A percentile compares a stretch with the other conserved stretches of the same genome.
Evolutionary conservation across 2,329 filamentous ascomycete species (phyloP).

Genomic region (Dactylellina haptotyla): DNA sequence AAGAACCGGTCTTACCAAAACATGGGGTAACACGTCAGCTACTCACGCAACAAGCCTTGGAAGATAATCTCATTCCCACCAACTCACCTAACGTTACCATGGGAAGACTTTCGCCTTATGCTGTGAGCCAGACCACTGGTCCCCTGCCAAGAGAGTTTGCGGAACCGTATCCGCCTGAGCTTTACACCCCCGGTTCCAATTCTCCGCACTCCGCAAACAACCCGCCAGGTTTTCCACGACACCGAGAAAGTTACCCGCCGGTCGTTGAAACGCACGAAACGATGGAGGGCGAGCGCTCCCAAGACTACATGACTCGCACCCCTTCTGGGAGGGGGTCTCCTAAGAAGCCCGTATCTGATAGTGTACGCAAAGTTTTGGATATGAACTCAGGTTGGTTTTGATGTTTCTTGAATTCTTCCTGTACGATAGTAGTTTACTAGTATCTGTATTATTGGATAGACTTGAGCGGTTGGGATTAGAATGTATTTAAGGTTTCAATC

Average conservation of each 20-base stretch:
- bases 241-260: not conserved
- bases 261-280: not conserved
- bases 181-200: slow-evolving; percentile 21
- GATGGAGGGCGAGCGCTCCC: not conserved
- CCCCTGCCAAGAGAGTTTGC: not conserved
- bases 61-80: not conserved
- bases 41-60: not conserved
- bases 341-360: slow-evolving; percentile 20
- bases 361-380: slow-evolving; percentile 25
- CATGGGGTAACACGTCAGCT: not conserved
- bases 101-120: not conserved
- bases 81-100: not conserved
- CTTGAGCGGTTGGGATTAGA: no score
- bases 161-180: slow-evolving; percentile 16
- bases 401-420: no score
- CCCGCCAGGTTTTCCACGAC: not conserved
- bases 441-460: no score
- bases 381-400: slow-evolving; percentile 41
- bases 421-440: no score
- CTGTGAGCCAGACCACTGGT: slow-evolving; percentile 1
- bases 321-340: not conserved
- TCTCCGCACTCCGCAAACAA: slow-evolving; percentile 3
- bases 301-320: slow-evolving; percentile 4
- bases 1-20: not conserved
- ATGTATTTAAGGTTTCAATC: no score